Base-by-base conservation (phyloP, 306 rosid species). In the Benincasa hispida region DNA sequence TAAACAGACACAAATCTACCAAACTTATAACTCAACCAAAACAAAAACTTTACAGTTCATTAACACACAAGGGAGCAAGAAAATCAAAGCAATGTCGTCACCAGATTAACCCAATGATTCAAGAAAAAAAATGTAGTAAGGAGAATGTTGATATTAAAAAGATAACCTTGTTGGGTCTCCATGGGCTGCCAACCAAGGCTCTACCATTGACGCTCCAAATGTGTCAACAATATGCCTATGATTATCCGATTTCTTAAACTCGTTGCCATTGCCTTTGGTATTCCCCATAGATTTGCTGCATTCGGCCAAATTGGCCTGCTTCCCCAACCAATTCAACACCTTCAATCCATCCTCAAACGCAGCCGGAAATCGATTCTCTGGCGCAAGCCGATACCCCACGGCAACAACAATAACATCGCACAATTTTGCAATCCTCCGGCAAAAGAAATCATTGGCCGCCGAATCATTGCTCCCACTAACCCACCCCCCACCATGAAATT, bases 401-500 rank as follows among this genome's bases (percentile, higher is more conserved):
- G 97, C 91, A 24, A 94, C 79, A 0, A 92, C 91, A 8, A 92
- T 84, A 24, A 84, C 91, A 39, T 94, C 99, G 25, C 96, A 94
- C 41, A 90, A 48, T 75, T 89, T 94, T 7, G 97, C 90, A 28
- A 92, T 85, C 73, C 99, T 75, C 79, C 99, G 81, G 65, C 99
- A 92, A 75, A 92, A 94, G 15, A 77, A 79, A 27, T 92, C 97
- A 27, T 94, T 94, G 1, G 96, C 93, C 19, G 81, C 92, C 15
- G 99, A 87, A 37, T 92, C 96, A 35, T 81, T 85, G 84, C 97
- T 89, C 81, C 99, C 99, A 67, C 96, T 90, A 79, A 94, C 97
- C 99, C 99, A 94, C 5, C 97, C 99, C 17, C 99, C 99, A 2
- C 97, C 97, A 78, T 94, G 99, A 82, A 94, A 91, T 80, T 92